These are phyloP conservation scores for Helotiales sp. DNA, from an alignment of 2,329 filamentous ascomycete species.

Conservation along the genomic window DNA sequence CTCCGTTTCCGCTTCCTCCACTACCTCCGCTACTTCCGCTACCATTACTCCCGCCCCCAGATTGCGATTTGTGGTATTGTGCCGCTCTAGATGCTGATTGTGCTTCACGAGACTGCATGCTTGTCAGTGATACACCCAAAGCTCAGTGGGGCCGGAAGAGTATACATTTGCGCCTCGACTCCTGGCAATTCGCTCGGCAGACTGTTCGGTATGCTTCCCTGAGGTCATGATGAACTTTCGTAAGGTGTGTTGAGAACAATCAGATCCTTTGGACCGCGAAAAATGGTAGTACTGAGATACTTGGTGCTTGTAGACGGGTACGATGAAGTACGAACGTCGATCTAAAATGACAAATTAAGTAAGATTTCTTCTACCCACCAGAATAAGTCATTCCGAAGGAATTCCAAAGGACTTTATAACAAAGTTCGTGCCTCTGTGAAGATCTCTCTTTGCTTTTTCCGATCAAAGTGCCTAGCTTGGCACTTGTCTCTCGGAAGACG, in stretches of 20 bases:
- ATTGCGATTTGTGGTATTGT: constrained; percentile 16
- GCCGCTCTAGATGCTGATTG: constrained; percentile 24
- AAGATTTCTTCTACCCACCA: not conserved
- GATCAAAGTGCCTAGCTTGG: constrained; percentile 18
- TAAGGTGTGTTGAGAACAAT: not conserved
- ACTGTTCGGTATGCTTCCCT: constrained; percentile 26
- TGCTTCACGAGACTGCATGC: constrained; percentile 29
- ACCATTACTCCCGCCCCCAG: not conserved
- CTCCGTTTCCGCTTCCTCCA: not conserved
- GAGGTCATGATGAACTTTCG: constrained; percentile 21
- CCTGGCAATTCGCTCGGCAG: constrained; percentile 27
- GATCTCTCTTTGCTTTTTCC: constrained; percentile 33
- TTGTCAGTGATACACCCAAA: not conserved
- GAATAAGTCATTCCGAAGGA: not conserved
- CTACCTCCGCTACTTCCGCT: not conserved
- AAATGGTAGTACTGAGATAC: not conserved
- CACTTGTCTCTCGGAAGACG: constrained; percentile 9
- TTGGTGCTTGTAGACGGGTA: not conserved
- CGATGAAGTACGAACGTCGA: not conserved
- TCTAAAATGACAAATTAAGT: not conserved
- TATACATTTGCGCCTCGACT: constrained; percentile 30
- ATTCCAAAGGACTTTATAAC: constrained; percentile 26
- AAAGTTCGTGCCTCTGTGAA: constrained; percentile 19
- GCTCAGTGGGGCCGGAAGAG: not conserved
- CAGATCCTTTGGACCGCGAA: not conserved